These are phyloP conservation scores for Xylariaceae sp. DNA, from an alignment of 2,329 filamentous ascomycete species.

Conservation along the genomic window DNA sequence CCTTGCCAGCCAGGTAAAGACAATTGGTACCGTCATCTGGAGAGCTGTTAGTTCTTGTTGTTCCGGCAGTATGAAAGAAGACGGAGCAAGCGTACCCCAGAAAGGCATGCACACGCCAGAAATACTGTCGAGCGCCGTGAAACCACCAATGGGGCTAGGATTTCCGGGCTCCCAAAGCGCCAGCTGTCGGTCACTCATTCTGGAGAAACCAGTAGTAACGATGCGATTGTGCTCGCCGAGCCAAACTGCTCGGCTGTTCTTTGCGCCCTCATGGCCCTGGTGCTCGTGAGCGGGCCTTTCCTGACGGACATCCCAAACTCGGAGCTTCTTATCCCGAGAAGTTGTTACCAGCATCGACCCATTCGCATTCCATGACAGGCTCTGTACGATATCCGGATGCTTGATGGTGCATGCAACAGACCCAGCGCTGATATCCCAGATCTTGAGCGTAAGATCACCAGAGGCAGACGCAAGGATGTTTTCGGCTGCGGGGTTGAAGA, in stretches of 20 bases:
- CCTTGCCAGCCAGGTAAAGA: slow-evolving; percentile 94
- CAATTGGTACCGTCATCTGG: slow-evolving; percentile 85
- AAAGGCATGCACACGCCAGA: slow-evolving; percentile 99
- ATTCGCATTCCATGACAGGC: slow-evolving; percentile 89
- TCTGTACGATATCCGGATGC: slow-evolving; percentile 89
- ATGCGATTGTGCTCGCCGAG: slow-evolving; percentile 95
- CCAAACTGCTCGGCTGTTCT: slow-evolving; percentile 97
- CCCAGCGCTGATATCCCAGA: slow-evolving; percentile 87
- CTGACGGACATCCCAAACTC: slow-evolving; percentile 95
- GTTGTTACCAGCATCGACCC: slow-evolving; percentile 85
- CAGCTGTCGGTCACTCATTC: slow-evolving; percentile 96
- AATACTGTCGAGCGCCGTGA: slow-evolving; percentile 86
- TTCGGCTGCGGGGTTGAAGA: slow-evolving; percentile 95
- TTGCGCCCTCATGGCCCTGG: slow-evolving; percentile 82
- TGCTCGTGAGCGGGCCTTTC: slow-evolving; percentile 81
- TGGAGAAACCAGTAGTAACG: slow-evolving; percentile 93
- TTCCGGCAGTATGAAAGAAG: background rate
- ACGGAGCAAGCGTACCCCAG: slow-evolving; percentile 60
- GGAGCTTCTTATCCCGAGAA: slow-evolving; percentile 95
- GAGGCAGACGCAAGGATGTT: slow-evolving; percentile 93
- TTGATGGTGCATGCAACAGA: slow-evolving; percentile 70
- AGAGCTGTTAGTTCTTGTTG: slow-evolving; percentile 21
- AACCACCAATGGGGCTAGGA: slow-evolving; percentile 81
- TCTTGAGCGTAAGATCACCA: slow-evolving; percentile 88
- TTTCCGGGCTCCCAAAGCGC: slow-evolving; percentile 91